Percentiles rank a stretch among this genome's conserved stretches.
Evolutionary conservation across 2,329 filamentous ascomycete genomes (phyloP).

Genomic region (Exophiala lecanii-corni): DNA sequence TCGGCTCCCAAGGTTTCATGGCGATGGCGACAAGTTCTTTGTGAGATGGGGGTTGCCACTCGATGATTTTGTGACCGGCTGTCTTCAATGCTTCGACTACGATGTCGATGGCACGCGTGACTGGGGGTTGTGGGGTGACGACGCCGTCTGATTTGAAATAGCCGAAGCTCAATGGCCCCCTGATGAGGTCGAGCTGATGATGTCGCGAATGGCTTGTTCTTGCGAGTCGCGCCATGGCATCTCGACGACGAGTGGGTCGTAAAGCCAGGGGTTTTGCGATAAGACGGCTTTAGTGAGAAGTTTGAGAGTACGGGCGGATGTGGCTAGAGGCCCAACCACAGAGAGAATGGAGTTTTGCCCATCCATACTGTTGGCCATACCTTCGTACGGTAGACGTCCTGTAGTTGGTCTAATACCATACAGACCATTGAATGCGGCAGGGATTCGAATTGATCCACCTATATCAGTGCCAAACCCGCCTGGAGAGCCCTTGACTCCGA

Average conservation of each 20-base stretch:
- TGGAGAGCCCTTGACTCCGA: slow-evolving; percentile 50
- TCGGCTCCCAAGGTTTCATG: slow-evolving; percentile 45
- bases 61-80: slow-evolving; percentile 54
- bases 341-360: slow-evolving; percentile 61
- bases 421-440: slow-evolving; percentile 56
- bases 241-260: slow-evolving; percentile 61
- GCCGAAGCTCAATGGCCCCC: slow-evolving; percentile 48
- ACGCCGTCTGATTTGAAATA: slow-evolving; percentile 50
- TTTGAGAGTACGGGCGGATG: slow-evolving; percentile 50
- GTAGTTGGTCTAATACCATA: slow-evolving; percentile 53
- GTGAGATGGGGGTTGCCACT: slow-evolving; percentile 56
- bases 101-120: slow-evolving; percentile 50
- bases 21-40: slow-evolving; percentile 33
- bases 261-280: slow-evolving; percentile 57
- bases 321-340: slow-evolving; percentile 60
- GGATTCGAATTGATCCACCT: slow-evolving; percentile 55
- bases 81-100: slow-evolving; percentile 47
- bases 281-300: slow-evolving; percentile 56
- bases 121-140: slow-evolving; percentile 53
- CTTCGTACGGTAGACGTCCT: slow-evolving; percentile 52
- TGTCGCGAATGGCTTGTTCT: slow-evolving; percentile 33
- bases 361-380: slow-evolving; percentile 59
- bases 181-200: slow-evolving; percentile 34
- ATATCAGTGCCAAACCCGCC: slow-evolving; percentile 56
- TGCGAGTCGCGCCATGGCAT: slow-evolving; percentile 59